Evolutionary conservation across 2,329 filamentous ascomycete species (phyloP), one percentile per base, ranked within the genome.

Genomic region (Phialophora chinensis): DNA sequence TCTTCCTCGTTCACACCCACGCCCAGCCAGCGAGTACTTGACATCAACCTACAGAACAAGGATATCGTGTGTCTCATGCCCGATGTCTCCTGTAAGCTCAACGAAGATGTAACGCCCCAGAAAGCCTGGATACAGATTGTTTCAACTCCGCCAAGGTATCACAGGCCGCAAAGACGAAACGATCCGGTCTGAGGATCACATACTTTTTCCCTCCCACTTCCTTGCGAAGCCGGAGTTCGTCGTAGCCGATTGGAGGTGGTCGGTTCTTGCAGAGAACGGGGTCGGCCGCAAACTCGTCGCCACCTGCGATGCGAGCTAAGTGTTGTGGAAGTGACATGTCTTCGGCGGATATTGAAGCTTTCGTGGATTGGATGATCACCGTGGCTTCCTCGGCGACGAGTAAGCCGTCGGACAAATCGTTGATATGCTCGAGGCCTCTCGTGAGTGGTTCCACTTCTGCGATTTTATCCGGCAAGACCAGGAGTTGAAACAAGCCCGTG

Each of bases 121-220:
- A 44, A 10, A 70, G 60, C 31, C 27, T 56, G 1, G 56, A n/a
- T 6, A 62, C 61, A n/a, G 66, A 63, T 44, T 60, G 23, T n/a
- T 53, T 61, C 38, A 70, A 56, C 35, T 65, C 65, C 11, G 25
- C 60, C 12, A 23, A n/a, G 20, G 63, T 66, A 49, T 68, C 58
- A 53, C 68, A 66, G 12, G 73, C 71, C 4, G 76, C 77, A 70
- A 75, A 79, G 3, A 79, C 72, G 56, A 78, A 76, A 1, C 77
- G 71, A 63, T 79, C 77, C 1, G 71, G 71, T 57, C 77, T 68
- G 17, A 79, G 54, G 54, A 79, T 72, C 8, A 76, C 70, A 68
- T 73, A 79, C 52, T 66, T 67, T 10, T 72, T 70, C 2, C 66
- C 56, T 4, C 62, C 62, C 4, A 75, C 56, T 23, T 72, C 72